Evolutionary conservation across 345 rosid genomes (phyloP).

Genomic region (Gossypium ekmanianum): DNA sequence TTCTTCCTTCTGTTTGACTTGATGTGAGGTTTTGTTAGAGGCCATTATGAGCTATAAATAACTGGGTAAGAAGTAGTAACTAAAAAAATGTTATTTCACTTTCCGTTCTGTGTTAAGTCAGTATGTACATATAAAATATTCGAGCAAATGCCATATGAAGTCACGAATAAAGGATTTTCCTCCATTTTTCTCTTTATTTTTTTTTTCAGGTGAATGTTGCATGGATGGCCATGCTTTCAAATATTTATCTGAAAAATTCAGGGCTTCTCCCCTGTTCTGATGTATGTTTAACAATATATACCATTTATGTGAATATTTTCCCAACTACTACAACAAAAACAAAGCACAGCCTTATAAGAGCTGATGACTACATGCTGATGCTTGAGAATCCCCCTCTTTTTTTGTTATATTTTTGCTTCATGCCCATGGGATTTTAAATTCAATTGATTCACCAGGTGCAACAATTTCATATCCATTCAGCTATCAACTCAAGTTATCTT

Average conservation of each 20-base stretch:
- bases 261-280: not conserved
- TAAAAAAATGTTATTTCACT: not conserved
- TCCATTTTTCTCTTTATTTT: not conserved
- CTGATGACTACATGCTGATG: not conserved
- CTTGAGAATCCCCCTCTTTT: not conserved
- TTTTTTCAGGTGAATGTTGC: not conserved
- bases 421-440: not conserved
- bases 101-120: not conserved
- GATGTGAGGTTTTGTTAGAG: not conserved
- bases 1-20: constrained; percentile 1
- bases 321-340: not conserved
- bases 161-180: not conserved
- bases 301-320: not conserved
- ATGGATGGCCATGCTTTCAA: not conserved
- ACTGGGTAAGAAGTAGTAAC: not conserved
- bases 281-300: not conserved
- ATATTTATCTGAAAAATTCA: constrained; percentile 1
- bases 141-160: not conserved
- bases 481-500: not conserved
- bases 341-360: not conserved
- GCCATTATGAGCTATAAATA: not conserved
- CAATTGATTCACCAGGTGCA: not conserved
- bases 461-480: not conserved
- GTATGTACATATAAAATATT: not conserved
- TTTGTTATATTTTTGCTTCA: not conserved